These are phyloP conservation scores for Leccinum variabile DNA, from an alignment of 1,284 basidiomycete species.

Conservation along the genomic window DNA sequence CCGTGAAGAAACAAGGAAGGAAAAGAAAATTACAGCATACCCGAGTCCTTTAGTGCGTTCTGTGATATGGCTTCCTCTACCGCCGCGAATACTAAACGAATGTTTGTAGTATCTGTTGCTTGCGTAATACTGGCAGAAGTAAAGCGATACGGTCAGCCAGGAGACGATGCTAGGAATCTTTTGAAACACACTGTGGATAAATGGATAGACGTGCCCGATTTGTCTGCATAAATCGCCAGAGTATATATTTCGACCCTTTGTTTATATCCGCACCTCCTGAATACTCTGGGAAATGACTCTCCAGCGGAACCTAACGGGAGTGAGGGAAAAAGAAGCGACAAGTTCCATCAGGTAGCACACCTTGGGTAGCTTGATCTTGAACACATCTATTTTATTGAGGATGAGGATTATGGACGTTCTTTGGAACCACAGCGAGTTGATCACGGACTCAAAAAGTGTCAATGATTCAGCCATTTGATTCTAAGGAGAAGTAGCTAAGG, in stretches of 20 bases:
- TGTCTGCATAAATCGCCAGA: constrained; percentile 96
- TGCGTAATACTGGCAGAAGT: constrained; percentile 56
- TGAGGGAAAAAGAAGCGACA: constrained; percentile 2
- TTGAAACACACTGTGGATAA: constrained; percentile 81
- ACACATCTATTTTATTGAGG: constrained; percentile 95
- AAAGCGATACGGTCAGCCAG: not conserved
- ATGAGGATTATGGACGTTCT: constrained; percentile 94
- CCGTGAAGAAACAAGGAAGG: not conserved
- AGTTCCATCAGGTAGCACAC: constrained; percentile 30
- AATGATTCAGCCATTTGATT: constrained; percentile 96
- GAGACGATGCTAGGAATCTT: not conserved
- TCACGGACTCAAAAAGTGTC: constrained; percentile 91
- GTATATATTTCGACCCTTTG: constrained; percentile 96
- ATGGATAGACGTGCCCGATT: constrained; percentile 87
- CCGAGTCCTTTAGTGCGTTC: constrained; percentile 82
- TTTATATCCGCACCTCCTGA: constrained; percentile 93
- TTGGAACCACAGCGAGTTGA: constrained; percentile 96
- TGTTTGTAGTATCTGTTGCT: constrained; percentile 78
- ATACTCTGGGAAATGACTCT: constrained; percentile 93
- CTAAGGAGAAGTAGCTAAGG: constrained; percentile 39
- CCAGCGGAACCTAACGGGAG: constrained; percentile 64
- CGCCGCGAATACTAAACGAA: constrained; percentile 92
- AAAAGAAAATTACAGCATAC: constrained; percentile 52
- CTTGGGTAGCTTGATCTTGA: constrained; percentile 91
- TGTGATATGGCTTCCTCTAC: constrained; percentile 96